A percentile compares a stretch with the other conserved stretches of the same genome.
These are phyloP conservation scores for Schoenoplectus tabernaemontani DNA, from an alignment of 202 grass and related monocot species.

Conservation along the genomic window DNA sequence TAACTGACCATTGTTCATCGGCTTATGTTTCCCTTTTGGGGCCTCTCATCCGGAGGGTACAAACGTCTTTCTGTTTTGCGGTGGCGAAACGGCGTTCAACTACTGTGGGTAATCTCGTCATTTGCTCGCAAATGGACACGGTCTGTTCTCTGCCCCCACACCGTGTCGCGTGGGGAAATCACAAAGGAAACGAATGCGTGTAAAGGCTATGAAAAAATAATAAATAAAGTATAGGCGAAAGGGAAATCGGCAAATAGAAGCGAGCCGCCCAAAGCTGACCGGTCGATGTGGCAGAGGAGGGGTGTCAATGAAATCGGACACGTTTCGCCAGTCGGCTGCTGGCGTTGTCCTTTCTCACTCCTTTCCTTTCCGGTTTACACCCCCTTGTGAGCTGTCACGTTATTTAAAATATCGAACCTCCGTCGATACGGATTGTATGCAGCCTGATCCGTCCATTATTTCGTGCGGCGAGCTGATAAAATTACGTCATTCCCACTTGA, in stretches of 20 bases:
- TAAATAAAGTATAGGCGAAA: background rate
- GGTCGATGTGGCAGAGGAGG: background rate
- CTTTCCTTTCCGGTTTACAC: background rate
- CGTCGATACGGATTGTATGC: background rate
- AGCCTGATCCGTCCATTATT: background rate
- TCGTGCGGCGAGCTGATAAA: background rate
- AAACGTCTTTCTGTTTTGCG: background rate
- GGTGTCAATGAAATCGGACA: background rate
- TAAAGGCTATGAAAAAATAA: background rate
- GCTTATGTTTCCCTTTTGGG: background rate
- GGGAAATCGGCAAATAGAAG: constrained; percentile 16
- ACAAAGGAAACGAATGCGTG: background rate
- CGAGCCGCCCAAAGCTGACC: constrained; percentile 48
- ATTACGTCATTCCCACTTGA: too few relatives aligned
- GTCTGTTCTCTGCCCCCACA: background rate
- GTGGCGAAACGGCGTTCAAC: background rate
- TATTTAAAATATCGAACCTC: background rate
- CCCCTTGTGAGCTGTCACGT: constrained; percentile 1
- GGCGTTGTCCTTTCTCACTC: background rate
- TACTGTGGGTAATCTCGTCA: background rate
- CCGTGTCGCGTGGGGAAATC: constrained; percentile 8
- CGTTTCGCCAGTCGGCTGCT: background rate
- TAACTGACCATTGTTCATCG: constrained; percentile 8
- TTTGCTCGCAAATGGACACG: constrained; percentile 8
- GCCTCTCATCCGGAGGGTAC: background rate